Evolutionary conservation across 2,329 filamentous ascomycete genomes (phyloP), one percentile per base, ranked within the genome.

Genomic region (Alternaria triticimaculans): DNA sequence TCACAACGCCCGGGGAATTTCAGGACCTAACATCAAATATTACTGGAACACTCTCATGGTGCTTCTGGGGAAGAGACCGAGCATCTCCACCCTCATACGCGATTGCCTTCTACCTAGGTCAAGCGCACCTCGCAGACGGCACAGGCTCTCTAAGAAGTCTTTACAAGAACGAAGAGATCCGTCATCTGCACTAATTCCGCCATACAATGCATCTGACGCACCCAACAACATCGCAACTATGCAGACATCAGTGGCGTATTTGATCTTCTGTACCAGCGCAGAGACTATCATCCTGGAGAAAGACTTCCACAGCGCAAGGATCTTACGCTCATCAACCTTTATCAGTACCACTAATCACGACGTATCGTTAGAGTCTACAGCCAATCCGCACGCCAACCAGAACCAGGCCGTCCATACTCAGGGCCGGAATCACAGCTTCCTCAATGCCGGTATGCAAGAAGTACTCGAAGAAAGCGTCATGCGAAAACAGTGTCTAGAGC

Each of bases 261-360:
- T 89, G 2, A 84, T 85, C 28, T 83, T 89, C 65, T 85, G 85
- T 65, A 82, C 87, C 50, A 86, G 85, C 0, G 58, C 63, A 0
- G 76, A 81, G 48, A 84, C 84, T 3, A 73, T 83, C 1, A 80
- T 86, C 0, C 78, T 90, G 50, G 87, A 89, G 67, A 89, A 89
- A 70, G 87, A 89, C 68, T 81, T 84, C 58, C 51, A 70, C 3
- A 82, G 74, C 1, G 86, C 84, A 4, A 79, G 79, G 1, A 69
- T 84, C 6, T 80, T 82, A n/a, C 79, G 78, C 1, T 84, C 83
- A 3, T 73, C 75, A 1, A 78, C 82, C 2, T 89, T 90, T 70
- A 83, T 89, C 41, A 81, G 84, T 3, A 82, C 83, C 11, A 88
- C 87, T 1, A 90, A 90, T 70, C 85, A 87, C 71, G 87, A 89